Evolutionary conservation across 306 rosid species (phyloP).

Genomic region (Dryas drummondii): DNA sequence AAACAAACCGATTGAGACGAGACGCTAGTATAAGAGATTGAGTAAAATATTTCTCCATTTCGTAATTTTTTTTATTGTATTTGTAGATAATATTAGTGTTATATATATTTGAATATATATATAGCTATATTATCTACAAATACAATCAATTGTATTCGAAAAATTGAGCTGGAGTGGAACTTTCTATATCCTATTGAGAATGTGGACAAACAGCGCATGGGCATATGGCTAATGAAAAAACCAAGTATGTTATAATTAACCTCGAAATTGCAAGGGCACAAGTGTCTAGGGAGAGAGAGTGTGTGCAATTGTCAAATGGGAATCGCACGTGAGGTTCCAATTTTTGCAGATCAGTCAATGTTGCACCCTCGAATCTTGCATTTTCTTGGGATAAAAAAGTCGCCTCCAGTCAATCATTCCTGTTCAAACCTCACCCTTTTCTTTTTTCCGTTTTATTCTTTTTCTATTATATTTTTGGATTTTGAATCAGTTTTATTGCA

Average conservation of each 20-base stretch:
- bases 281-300: conserved; percentile 5
- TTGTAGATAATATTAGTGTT: no score
- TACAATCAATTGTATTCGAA: no score
- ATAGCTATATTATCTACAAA: no score
- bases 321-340: conserved; percentile 41
- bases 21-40: no score
- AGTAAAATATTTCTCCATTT: no score
- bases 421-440: background rate
- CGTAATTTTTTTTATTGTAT: no score
- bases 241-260: background rate
- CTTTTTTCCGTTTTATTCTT: no score
- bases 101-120: no score
- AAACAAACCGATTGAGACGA: no score
- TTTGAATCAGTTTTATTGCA: background rate
- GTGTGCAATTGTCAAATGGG: conserved; percentile 23
- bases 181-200: background rate
- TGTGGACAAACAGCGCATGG: background rate
- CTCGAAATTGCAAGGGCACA: conserved; percentile 18
- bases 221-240: background rate
- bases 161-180: background rate
- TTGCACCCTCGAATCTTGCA: conserved; percentile 40
- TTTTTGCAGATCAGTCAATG: conserved; percentile 33
- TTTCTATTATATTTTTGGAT: no score
- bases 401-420: conserved; percentile 30
- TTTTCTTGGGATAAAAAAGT: conserved; percentile 27